phyloP scores from a whole-genome alignment of 106 monocot species.

The Apostasia shenzhenica region DNA sequence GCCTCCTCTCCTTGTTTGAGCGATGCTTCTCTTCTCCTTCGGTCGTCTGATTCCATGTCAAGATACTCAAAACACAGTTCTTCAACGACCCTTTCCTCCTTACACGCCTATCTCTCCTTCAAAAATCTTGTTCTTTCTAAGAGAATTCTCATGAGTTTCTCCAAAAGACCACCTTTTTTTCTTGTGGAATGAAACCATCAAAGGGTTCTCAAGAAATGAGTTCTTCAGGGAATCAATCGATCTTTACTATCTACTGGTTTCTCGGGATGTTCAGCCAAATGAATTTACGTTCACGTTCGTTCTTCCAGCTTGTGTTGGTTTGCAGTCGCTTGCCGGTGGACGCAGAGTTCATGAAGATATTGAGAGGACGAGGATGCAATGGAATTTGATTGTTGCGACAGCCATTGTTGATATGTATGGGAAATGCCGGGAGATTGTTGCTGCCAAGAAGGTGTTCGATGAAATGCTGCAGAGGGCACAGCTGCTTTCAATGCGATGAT shows the following conservation, averaged over 20 bases:
- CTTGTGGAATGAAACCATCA: conserved; percentile 40
- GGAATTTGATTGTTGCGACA: conserved; percentile 35
- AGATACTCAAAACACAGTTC: conserved; percentile 16
- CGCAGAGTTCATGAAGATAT: conserved; percentile 22
- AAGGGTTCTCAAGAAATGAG: conserved; percentile 13
- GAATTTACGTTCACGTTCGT: conserved; percentile 42
- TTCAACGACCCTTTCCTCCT: conserved; percentile 19
- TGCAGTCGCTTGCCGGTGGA: conserved; percentile 12
- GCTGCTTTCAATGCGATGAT: conserved; percentile 40
- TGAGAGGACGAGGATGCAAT: conserved; percentile 11
- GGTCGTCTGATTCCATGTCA: conserved; percentile 21
- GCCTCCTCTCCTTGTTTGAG: background rate
- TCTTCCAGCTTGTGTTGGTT: conserved; percentile 30
- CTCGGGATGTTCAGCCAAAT: conserved; percentile 22
- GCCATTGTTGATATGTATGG: conserved; percentile 44
- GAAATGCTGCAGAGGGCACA: conserved; percentile 26
- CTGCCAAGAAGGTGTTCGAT: conserved; percentile 33
- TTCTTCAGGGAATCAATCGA: conserved; percentile 27
- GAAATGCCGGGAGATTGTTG: conserved; percentile 24
- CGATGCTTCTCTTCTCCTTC: background rate
- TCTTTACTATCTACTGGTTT: conserved; percentile 21
- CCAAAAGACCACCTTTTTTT: conserved; percentile 18
- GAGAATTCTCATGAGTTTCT: conserved; percentile 19
- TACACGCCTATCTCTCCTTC: conserved; percentile 27
- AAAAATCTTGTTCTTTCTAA: conserved; percentile 7